phyloP scores from a whole-genome alignment of 768 basidiomycete species.

The Serendipita vermifera region DNA sequence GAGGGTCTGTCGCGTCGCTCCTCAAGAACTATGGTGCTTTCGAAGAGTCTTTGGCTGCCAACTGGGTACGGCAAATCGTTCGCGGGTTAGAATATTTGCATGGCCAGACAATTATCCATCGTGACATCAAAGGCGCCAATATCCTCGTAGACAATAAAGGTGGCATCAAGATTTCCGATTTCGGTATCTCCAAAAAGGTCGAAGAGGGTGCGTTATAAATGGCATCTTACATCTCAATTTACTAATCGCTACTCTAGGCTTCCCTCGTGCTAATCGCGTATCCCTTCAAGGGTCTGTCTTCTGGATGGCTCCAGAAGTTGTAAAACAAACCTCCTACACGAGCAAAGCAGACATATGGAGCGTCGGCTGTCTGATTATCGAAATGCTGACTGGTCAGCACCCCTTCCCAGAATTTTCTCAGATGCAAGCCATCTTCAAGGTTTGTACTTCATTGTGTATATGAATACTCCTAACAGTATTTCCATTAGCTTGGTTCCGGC shows the following conservation, averaged over 20 bases:
- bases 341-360: conserved; percentile 94
- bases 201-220: conserved; percentile 65
- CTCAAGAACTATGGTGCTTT: conserved; percentile 88
- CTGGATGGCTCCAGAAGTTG: conserved; percentile 99
- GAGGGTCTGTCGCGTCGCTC: conserved; percentile 83
- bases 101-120: conserved; percentile 87
- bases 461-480: neutral
- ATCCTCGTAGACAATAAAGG: conserved; percentile 98
- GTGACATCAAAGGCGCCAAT: conserved; percentile 98
- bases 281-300: conserved; percentile 96
- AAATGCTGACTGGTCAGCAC: conserved; percentile 94
- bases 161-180: conserved; percentile 93
- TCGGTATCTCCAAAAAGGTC: conserved; percentile 94
- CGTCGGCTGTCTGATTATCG: conserved; percentile 86
- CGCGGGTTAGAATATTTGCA: conserved; percentile 84
- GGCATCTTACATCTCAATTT: neutral
- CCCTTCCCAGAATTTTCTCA: conserved; percentile 93
- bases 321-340: conserved; percentile 88
- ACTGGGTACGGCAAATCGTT: conserved; percentile 85
- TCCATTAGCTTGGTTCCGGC: neutral
- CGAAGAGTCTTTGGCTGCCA: conserved; percentile 81
- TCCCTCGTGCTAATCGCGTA: conserved; percentile 61
- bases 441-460: conserved; percentile 21
- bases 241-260: conserved; percentile 20
- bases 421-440: conserved; percentile 99